Base-by-base conservation (phyloP, 1,284 basidiomycete species). In the Cutaneotrichosporon arboriforme region DNA sequence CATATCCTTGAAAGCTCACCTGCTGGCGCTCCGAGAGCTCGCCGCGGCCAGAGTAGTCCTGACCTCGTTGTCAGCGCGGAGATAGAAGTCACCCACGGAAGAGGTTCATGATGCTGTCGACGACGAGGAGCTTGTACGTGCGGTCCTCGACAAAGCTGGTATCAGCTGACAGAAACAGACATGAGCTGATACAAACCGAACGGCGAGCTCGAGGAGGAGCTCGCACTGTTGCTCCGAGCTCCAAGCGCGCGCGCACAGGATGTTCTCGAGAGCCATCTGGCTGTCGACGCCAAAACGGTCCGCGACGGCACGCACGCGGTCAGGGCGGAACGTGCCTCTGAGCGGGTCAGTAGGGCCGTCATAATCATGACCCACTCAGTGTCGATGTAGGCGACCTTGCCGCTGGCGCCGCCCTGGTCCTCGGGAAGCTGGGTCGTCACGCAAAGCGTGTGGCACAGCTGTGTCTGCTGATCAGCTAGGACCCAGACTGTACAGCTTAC, bases 21-120 rank as follows among this genome's bases (percentile, higher is more conserved):
- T 93, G 90, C 67, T 94, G 91, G 44, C 91, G 80, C 76, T 94
- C 91, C 54, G 88, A 90, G 21, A 96, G 76, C 72, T 96, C 91
- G 26, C 92, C 92, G 76, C 91, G 79, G 10, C 91, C 92, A 5
- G 88, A 89, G 70, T 81, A 96, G 73, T 96, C 92, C 17, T 90
- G 88, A 12, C 75, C 72, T 73, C 41, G 22, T 40, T 10, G 44
- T 60, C 36, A 59, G 57, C 45, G 21, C 23, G 12, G n/a, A 34
- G 18, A 12, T 20, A 2, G 10, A 10, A 9, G 5, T 0, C n/a
- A 60, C 71, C 50, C 47, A 68, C 91, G 84, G 75, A 96, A 96
- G 9, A 94, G 79, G 26, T 92, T 92, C 88, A 97, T 93, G 62
- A 96, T 92, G 60, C 88, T 91, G 70, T 97, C 83, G 58, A 96